phyloP scores from a whole-genome alignment of 305 asterid species.

The Vinca major region DNA sequence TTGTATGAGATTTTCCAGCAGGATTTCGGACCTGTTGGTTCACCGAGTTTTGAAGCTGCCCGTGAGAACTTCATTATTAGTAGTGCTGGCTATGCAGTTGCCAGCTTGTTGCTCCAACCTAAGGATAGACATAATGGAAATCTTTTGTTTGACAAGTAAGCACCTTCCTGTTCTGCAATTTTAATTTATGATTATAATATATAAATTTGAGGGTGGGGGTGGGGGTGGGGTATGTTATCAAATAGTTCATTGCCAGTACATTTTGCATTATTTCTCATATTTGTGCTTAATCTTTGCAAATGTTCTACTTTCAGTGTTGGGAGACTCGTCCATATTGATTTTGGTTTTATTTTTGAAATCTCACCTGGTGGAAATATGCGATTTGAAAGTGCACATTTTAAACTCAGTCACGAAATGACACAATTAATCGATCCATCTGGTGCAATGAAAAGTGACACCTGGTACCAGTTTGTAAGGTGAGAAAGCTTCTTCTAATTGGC shows the following conservation, averaged over 20 bases:
- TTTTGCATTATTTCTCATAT: neutral
- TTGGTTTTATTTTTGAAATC: constrained; percentile 92
- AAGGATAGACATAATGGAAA: constrained; percentile 99
- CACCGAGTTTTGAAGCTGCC: constrained; percentile 90
- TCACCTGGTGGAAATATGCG: constrained; percentile 99
- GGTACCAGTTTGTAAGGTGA: constrained; percentile 84
- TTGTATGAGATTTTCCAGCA: constrained; percentile 93
- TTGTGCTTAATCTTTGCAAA: neutral
- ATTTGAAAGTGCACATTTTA: constrained; percentile 95
- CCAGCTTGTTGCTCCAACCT: constrained; percentile 97
- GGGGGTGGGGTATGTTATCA: no score
- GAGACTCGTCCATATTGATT: constrained; percentile 97
- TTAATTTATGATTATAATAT: no score
- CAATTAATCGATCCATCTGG: constrained; percentile 95
- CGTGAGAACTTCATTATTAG: constrained; percentile 94
- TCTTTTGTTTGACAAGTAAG: constrained; percentile 91
- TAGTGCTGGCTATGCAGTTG: constrained; percentile 99
- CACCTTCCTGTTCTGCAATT: neutral
- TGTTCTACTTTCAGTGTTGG: constrained; percentile 54
- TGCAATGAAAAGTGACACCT: constrained; percentile 91
- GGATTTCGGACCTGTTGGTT: constrained; percentile 98
- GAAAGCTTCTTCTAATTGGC: constrained; percentile 5
- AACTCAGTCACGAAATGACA: constrained; percentile 98
- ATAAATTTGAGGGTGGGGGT: no score
- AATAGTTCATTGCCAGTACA: neutral